Base-by-base conservation (phyloP, 352 stramenopile genomes). In the Hyaloperonospora brassicae region DNA sequence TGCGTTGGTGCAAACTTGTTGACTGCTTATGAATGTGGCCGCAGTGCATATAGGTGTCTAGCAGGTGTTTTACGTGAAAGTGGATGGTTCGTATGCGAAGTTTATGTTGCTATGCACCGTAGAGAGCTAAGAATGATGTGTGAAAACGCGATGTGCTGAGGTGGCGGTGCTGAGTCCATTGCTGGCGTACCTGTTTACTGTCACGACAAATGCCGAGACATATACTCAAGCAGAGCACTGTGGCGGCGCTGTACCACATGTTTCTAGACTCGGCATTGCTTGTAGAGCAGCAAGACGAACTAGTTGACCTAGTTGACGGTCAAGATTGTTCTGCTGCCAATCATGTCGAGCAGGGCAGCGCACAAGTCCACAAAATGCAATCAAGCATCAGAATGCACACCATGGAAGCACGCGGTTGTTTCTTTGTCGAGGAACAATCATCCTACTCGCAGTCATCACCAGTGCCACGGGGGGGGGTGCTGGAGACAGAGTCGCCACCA, bases 221-320 rank as follows among this genome's bases (percentile, higher is more conserved):
- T 99, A 14, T 73, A 35, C 72, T 99, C 14, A 96, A 98, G 70
- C 84, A 96, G 54, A 97, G 78, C 17, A 17, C 17, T 60, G 96
- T 99, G 23, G 87, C 94, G 1, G 95, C 98, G 62, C 75, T 99
- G 23, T 93, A 99, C 69, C 96, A 99, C 84, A 98, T 99, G 96
- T 99, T 99, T 69, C 73, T 98, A 44, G 97, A 99, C 73, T 87
- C 99, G 72, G 96, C 96, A 10, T 68, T 99, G 17, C 70, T 99
- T 9, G 97, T 98, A 9, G 96, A 99, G 60, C 93, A 98, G 69
- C 93, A 98, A 64, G 96, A 95, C 45, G 97, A 99, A 62, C 79
- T 99, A 67, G 76, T 99, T 13, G 95, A 99, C 70, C 91, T 98
- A 57, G 98, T 99, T 65, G 96, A 99, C 65, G 95, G 95, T 66